phyloP scores from a whole-genome alignment of 768 basidiomycete species.

The Cubamyces lactineus region DNA sequence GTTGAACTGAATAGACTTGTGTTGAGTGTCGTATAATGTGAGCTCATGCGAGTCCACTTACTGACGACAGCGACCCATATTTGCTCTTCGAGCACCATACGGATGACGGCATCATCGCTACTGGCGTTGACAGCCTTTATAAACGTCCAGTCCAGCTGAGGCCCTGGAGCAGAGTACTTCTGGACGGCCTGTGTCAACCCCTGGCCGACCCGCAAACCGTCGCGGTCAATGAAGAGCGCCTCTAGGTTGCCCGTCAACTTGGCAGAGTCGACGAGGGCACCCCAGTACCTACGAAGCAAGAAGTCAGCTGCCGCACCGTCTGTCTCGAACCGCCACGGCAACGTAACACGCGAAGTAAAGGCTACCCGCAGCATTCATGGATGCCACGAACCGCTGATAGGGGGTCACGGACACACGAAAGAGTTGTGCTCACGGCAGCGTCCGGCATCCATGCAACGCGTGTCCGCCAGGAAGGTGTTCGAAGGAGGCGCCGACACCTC shows the following conservation, averaged over 20 bases:
- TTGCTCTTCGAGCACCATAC: slow-evolving; percentile 41
- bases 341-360: too few species aligned
- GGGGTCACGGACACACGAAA: too few species aligned
- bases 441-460: slow-evolving; percentile 1
- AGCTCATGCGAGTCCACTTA: slow-evolving; percentile 25
- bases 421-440: neutral
- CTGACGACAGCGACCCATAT: slow-evolving; percentile 48
- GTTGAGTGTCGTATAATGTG: neutral
- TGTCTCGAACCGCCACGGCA: too few species aligned
- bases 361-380: too few species aligned
- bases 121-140: slow-evolving; percentile 29
- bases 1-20: slow-evolving; percentile 32
- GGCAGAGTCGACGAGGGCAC: slow-evolving; percentile 28
- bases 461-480: neutral
- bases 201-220: slow-evolving; percentile 39
- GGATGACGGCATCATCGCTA: slow-evolving; percentile 34
- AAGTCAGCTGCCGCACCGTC: too few species aligned
- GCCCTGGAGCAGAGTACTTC: slow-evolving; percentile 29
- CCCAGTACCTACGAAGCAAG: slow-evolving; percentile 30
- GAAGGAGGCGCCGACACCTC: neutral
- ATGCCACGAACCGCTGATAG: too few species aligned
- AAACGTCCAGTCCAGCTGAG: slow-evolving; percentile 30
- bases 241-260: slow-evolving; percentile 36
- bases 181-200: slow-evolving; percentile 34
- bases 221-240: slow-evolving; percentile 46